Evolutionary conservation across 768 basidiomycete genomes (phyloP).

Genomic region (Solioccasus polychromus): DNA sequence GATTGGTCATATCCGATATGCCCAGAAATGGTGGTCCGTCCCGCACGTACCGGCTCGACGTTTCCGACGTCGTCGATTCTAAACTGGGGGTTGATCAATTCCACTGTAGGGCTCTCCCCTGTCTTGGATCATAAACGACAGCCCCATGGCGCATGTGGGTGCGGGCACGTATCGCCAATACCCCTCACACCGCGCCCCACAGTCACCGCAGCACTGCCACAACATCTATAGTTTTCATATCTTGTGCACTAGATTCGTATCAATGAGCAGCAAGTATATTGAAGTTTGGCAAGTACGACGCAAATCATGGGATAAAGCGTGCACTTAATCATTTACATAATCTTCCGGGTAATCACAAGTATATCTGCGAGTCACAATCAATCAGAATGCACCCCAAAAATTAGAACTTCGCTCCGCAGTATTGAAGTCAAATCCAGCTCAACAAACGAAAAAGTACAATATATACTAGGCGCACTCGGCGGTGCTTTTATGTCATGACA

Average conservation of each 20-base stretch:
- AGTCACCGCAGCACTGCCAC: slow-evolving; percentile 7
- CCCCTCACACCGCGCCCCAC: slow-evolving; percentile 13
- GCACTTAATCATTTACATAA: too few species aligned
- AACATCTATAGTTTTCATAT: background rate
- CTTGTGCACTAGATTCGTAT: background rate
- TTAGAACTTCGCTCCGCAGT: background rate
- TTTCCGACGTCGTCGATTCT: background rate
- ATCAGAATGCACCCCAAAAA: slow-evolving; percentile 1
- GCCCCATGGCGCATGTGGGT: background rate
- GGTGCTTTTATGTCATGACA: slow-evolving; percentile 7
- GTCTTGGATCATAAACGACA: too few species aligned
- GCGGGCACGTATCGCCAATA: slow-evolving; percentile 21
- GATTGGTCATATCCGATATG: too few species aligned
- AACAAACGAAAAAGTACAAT: slow-evolving; percentile 5
- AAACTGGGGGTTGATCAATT: too few species aligned
- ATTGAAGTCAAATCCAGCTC: background rate
- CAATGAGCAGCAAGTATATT: too few species aligned
- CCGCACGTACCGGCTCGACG: too few species aligned
- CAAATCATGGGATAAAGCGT: too few species aligned
- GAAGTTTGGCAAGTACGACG: too few species aligned
- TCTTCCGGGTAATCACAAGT: too few species aligned
- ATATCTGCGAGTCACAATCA: too few species aligned
- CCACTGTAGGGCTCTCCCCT: too few species aligned
- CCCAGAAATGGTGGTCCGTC: background rate
- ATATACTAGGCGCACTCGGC: slow-evolving; percentile 14